Evolutionary conservation across 768 basidiomycete species (phyloP), one percentile per base, ranked within the genome.

Genomic region (Cystobasidium ongulense): DNA sequence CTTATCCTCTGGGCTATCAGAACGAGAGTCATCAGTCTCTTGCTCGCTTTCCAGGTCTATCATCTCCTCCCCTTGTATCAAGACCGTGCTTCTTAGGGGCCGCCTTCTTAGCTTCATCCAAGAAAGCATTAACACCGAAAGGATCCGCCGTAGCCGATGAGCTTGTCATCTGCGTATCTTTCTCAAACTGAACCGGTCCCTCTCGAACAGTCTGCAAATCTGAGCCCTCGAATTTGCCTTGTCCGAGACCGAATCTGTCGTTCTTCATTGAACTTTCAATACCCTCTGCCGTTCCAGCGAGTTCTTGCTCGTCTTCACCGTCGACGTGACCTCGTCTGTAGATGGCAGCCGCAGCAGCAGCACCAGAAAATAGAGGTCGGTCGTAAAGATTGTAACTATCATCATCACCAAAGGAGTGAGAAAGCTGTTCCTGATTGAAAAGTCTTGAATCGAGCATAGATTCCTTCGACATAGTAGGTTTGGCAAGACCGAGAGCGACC

Each of bases 101-200:
- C 23, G 38, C 63, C 23, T 54, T 88, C 85, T 92, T 96, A 21
- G 95, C 96, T 81, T 93, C 91, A 80, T 97, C 92, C 84, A 98
- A 85, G 84, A 99, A 98, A 81, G 95, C 88, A 82, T 96, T 90
- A 76, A 97, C 84, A 75, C 95, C 95, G 80, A 97, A 97, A 23
- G 97, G 92, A 85, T 97, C 95, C n/a, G 88, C 86, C 21, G 67
- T 53, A 13, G 54, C 39, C 7, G 33, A 27, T 23, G 57, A 59
- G 57, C 57, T 59, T 46, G 29, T 61, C 31, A 43, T 77, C 36
- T 0, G 43, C 1, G 89, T 88, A 79, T 99, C 95, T 84, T 97
- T 96, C 84, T 99, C 96, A 79, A 99, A 99, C 79, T 97, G 92
- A 50, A 99, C 96, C 27, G 96, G 96, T 0, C 96, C 96, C 78